Evolutionary conservation across 208 protist species (phyloP).

Genomic region (Crithidia sp.): DNA sequence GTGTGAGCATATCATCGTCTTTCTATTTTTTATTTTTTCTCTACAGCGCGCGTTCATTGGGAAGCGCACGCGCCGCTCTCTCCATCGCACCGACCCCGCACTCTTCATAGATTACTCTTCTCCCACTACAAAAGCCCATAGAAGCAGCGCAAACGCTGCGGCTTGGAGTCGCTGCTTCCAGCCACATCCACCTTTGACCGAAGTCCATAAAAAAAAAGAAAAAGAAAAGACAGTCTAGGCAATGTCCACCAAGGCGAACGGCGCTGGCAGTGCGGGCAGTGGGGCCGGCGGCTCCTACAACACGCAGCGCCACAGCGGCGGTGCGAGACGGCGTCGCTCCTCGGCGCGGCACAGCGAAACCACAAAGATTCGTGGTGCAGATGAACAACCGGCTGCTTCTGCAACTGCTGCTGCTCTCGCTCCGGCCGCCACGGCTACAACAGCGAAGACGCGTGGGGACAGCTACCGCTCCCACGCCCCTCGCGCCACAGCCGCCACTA

Average conservation of each 20-base stretch:
- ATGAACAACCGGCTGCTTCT: not conserved
- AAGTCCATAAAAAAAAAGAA: not conserved
- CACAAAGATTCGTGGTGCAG: not conserved
- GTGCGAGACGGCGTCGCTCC: not conserved
- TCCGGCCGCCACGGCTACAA: no score
- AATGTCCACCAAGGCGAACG: conserved; percentile 19
- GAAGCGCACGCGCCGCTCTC: no score
- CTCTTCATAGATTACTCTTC: no score
- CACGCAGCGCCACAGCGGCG: conserved; percentile 16
- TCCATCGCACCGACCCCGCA: no score
- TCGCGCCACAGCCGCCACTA: not conserved
- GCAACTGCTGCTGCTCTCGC: not conserved
- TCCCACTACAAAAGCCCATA: no score
- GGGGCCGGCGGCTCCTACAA: conserved; percentile 1
- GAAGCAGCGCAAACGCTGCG: no score
- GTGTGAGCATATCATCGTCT: no score
- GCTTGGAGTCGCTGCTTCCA: no score
- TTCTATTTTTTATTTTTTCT: no score
- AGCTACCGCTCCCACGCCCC: not conserved
- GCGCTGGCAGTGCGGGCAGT: not conserved
- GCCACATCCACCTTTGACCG: no score
- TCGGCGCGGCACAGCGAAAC: conserved; percentile 8
- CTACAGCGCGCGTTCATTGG: no score
- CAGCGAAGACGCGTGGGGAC: conserved; percentile 1
- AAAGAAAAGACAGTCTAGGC: not conserved